Evolutionary conservation across 768 basidiomycete genomes (phyloP).

Genomic region (Collybia nuda): DNA sequence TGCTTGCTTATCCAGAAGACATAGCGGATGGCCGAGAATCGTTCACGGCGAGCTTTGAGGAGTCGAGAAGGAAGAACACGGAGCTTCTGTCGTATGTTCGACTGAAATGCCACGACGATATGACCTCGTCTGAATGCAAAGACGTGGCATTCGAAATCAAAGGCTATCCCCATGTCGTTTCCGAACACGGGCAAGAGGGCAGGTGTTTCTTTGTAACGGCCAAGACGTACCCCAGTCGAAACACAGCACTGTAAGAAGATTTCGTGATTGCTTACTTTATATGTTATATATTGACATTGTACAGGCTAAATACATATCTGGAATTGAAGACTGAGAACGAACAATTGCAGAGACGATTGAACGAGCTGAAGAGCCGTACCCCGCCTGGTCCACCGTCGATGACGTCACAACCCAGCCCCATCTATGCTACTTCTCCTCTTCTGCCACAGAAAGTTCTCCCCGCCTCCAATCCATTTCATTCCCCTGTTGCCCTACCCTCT

Average conservation of each 20-base stretch:
- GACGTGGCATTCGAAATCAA: constrained; percentile 72
- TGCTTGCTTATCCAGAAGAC: constrained; percentile 1
- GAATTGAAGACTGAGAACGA: constrained; percentile 91
- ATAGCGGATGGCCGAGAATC: constrained; percentile 57
- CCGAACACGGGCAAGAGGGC: constrained; percentile 33
- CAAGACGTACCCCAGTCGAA: constrained; percentile 75
- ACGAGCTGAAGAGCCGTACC: constrained; percentile 34
- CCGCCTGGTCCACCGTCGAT: constrained; percentile 22
- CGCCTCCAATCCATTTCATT: constrained; percentile 6
- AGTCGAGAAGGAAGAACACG: constrained; percentile 45
- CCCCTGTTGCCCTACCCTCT: constrained; percentile 4
- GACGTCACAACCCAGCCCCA: constrained; percentile 23
- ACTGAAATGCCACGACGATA: constrained; percentile 46
- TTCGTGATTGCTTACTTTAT: background rate
- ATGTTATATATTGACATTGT: background rate
- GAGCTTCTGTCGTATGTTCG: constrained; percentile 62
- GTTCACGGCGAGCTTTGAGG: constrained; percentile 58
- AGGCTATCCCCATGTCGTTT: constrained; percentile 57
- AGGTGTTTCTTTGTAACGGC: constrained; percentile 75
- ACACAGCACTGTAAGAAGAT: constrained; percentile 54
- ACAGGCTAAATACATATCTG: constrained; percentile 68
- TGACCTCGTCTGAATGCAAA: constrained; percentile 24
- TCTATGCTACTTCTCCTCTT: constrained; percentile 36
- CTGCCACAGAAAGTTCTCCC: constrained; percentile 8
- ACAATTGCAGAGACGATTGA: constrained; percentile 62